Conservation (phyloP, 176 grass and related monocot genomes). For the Poa annua region DNA sequence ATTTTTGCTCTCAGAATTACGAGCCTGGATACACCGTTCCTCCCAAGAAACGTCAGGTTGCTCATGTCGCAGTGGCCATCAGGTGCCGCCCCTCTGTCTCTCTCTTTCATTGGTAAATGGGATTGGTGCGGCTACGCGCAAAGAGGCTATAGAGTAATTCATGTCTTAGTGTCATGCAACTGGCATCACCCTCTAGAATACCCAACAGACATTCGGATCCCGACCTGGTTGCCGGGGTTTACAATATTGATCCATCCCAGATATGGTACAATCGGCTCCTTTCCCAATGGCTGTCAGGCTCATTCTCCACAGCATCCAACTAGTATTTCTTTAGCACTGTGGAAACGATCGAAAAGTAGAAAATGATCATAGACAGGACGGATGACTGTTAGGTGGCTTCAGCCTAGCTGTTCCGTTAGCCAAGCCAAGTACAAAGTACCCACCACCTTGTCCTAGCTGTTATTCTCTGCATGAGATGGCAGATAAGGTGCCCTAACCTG, state of each 20-base stretch:
- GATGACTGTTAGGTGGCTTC: background rate
- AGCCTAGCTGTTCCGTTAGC: background rate
- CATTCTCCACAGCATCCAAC: background rate
- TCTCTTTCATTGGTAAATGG: background rate
- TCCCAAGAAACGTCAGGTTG: conserved; percentile 20
- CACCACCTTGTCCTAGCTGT: conserved; percentile 27
- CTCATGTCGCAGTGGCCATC: conserved; percentile 26
- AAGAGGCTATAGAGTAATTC: conserved; percentile 5
- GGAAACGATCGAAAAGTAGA: background rate
- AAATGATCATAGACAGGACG: background rate
- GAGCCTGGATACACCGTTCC: conserved; percentile 22
- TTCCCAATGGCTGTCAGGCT: background rate
- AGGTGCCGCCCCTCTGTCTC: conserved; percentile 10
- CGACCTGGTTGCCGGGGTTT: background rate
- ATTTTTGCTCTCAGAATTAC: conserved; percentile 9
- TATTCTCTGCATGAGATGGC: conserved; percentile 37
- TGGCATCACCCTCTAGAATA: background rate
- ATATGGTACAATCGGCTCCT: background rate
- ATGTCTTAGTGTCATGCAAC: conserved; percentile 10
- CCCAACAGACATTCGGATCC: conserved; percentile 2
- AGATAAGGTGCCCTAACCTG: background rate
- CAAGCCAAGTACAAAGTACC: background rate
- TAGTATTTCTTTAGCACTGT: background rate
- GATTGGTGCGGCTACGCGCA: background rate
- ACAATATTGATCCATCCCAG: background rate